Conservation (phyloP, 2,329 filamentous ascomycete species). For the Metarhizium sp. region DNA sequence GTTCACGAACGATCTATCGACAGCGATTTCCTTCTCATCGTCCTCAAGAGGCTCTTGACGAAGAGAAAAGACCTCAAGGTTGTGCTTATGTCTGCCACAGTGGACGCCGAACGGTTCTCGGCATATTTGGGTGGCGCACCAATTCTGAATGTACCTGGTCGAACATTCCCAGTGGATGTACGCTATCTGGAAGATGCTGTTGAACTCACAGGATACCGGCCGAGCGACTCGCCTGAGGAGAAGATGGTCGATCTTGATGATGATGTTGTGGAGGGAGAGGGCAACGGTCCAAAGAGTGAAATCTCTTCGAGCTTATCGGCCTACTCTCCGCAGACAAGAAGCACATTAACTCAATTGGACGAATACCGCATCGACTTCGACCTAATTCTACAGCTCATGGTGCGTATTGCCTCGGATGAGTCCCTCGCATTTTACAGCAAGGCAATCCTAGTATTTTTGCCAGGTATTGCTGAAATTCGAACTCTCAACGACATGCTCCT, state of each 20-base stretch:
- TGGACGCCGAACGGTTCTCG: constrained; percentile 87
- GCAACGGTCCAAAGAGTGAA: constrained; percentile 43
- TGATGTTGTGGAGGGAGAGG: constrained; percentile 41
- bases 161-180: constrained; percentile 86
- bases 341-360: constrained; percentile 67
- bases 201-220: constrained; percentile 70
- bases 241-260: constrained; percentile 56
- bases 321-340: constrained; percentile 69
- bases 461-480: constrained; percentile 87
- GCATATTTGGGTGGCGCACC: constrained; percentile 79
- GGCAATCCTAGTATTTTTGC: constrained; percentile 88
- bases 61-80: constrained; percentile 79
- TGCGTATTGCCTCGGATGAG: constrained; percentile 61
- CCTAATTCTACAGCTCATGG: constrained; percentile 70
- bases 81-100: constrained; percentile 93
- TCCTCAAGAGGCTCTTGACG: constrained; percentile 72
- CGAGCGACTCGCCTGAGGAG: constrained; percentile 32
- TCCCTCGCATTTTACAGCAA: constrained; percentile 66
- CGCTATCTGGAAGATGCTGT: constrained; percentile 88
- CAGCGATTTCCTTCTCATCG: constrained; percentile 89
- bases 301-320: constrained; percentile 56
- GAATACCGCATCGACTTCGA: constrained; percentile 90
- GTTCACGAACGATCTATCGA: constrained; percentile 96
- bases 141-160: constrained; percentile 80
- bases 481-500: constrained; percentile 78